Conservation (phyloP, 2,329 filamentous ascomycete genomes). For the Incumbomyces lentus region DNA sequence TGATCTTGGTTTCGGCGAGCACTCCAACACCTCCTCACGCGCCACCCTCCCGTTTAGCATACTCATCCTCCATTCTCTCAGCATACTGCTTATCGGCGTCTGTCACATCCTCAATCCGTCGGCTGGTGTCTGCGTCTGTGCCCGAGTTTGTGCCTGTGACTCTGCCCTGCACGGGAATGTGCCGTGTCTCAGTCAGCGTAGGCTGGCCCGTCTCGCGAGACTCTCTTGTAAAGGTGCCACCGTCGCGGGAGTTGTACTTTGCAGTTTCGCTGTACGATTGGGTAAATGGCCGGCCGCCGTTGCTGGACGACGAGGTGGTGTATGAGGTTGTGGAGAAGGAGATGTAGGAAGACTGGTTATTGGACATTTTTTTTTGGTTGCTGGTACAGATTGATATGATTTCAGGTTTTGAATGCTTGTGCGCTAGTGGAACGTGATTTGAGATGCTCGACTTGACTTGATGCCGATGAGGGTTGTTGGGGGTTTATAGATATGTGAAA, state of each 20-base stretch:
- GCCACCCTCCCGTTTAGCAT: conserved; percentile 7
- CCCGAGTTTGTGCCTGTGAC: conserved; percentile 19
- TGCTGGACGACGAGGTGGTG: not conserved
- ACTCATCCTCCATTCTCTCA: conserved; percentile 9
- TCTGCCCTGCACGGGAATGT: conserved; percentile 23
- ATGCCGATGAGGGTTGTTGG: not conserved
- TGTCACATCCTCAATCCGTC: conserved; percentile 21
- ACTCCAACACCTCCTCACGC: not conserved
- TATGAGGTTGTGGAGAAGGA: conserved; percentile 7
- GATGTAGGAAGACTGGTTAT: conserved; percentile 1
- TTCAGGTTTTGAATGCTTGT: not conserved
- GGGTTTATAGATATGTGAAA: not conserved
- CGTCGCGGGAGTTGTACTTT: conserved; percentile 6
- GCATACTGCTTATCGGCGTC: conserved; percentile 1
- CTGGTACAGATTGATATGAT: too few species aligned
- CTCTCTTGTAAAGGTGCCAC: not conserved
- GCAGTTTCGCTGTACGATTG: conserved; percentile 2
- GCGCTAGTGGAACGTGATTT: not conserved
- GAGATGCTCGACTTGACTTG: not conserved
- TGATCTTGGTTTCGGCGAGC: too few species aligned
- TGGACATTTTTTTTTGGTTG: conserved; percentile 4
- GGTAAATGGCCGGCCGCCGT: not conserved
- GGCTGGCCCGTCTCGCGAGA: conserved; percentile 9
- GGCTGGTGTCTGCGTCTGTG: not conserved
- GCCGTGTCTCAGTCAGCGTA: conserved; percentile 19